Base-by-base conservation (phyloP, 371 early-diverging fungal genomes). In the Mortierella sp. region DNA sequence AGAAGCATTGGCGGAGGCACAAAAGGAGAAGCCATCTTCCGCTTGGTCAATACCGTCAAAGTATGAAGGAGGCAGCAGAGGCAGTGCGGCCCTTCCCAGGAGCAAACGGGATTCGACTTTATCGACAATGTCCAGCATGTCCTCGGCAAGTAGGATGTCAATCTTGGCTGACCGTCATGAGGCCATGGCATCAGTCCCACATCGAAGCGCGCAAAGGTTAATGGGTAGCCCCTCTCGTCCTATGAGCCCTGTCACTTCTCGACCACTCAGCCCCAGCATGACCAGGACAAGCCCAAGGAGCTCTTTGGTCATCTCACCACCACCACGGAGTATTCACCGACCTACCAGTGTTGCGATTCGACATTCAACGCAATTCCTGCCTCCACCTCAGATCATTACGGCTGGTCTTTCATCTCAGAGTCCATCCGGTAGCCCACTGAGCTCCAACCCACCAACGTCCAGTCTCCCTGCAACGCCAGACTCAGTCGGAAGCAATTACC, bases 321-420 rank as follows among this genome's bases (percentile, higher is more conserved):
- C 85, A 26, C 85, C 85, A 24, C 73, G 85, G 34, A 85, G 85
- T 48, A 72, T 81, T 50, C 82, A 81, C 14, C 85, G 85, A 9
- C 85, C 85, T 14, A 34, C 58, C 26, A 85, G 85, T 54, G 76
- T 81, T 8, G 70, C 85, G 16, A 79, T 85, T 14, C 75, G 85
- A 21, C 79, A 85, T 55, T 85, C 85, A 57, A 85, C 85, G 0
- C 85, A 84, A 38, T 79, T 84, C 26, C 48, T 85, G 31, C 82
- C 82, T 1, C 85, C 71, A 5, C 81, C 79, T 26, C 85, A 81
- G 28, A 81, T 74, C 13, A 63, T 44, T n/a, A 72, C 84, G 2
- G 71, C 57, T 5, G 78, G 81, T 16, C 52, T 80, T 13, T 72
- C 84, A 9, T 75, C 75, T 5, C 80, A 65, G 34, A 13, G 14